These are phyloP conservation scores for Asterella californica DNA, from an alignment of 225 moss, liverwort and hornwort genomes.

Conservation along the genomic window DNA sequence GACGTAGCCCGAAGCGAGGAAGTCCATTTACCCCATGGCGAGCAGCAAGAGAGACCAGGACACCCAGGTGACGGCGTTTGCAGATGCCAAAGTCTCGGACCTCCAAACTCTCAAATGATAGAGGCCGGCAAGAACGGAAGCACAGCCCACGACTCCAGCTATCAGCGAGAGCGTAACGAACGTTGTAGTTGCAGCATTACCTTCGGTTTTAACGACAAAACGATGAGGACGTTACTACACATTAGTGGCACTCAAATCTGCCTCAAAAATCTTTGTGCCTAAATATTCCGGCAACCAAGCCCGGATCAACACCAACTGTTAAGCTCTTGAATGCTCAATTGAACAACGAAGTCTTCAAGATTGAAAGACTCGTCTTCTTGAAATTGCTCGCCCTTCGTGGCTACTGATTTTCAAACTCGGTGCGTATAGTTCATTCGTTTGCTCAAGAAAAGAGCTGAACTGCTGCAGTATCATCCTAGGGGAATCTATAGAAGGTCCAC, in stretches of 20 bases:
- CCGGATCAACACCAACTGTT: too few relatives aligned
- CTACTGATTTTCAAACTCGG: too few relatives aligned
- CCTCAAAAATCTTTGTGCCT: background rate
- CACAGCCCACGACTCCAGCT: constrained; percentile 23
- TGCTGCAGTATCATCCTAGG: too few relatives aligned
- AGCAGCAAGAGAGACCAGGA: constrained; percentile 32
- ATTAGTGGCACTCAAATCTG: background rate
- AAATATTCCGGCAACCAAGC: background rate
- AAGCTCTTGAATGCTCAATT: too few relatives aligned
- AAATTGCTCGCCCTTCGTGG: too few relatives aligned
- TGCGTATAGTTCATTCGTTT: too few relatives aligned
- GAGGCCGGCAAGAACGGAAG: constrained; percentile 17
- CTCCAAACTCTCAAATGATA: constrained; percentile 33
- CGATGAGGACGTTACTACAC: background rate
- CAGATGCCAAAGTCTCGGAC: constrained; percentile 12
- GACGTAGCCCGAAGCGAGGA: background rate
- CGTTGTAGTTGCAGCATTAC: constrained; percentile 18
- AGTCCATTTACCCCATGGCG: constrained; percentile 30
- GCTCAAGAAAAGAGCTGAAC: too few relatives aligned
- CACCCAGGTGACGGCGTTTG: constrained; percentile 26
- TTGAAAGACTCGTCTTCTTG: too few relatives aligned
- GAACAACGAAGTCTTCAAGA: too few relatives aligned
- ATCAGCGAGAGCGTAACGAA: constrained; percentile 23
- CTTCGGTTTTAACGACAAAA: background rate
- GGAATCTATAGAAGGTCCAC: too few relatives aligned